These are phyloP conservation scores for Mycena filopes DNA, from an alignment of 768 basidiomycete genomes.

Conservation along the genomic window DNA sequence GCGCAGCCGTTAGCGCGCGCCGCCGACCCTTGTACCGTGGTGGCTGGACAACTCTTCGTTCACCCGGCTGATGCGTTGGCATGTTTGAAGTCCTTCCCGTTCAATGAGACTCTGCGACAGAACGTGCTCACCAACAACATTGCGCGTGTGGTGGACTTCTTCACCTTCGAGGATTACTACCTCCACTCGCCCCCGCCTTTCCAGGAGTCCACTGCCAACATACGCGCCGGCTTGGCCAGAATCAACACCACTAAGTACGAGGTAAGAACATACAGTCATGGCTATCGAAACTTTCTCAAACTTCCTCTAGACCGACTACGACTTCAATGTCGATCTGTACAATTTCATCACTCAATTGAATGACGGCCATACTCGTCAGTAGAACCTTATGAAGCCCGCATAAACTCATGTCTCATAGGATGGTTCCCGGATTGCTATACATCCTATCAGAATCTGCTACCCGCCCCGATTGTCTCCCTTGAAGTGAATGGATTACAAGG, in stretches of 20 bases:
- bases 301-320: conserved; percentile 65
- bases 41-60: conserved; percentile 48
- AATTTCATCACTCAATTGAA: conserved; percentile 66
- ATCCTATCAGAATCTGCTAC: conserved; percentile 63
- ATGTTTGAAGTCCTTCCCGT: conserved; percentile 67
- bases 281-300: conserved; percentile 4
- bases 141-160: conserved; percentile 62
- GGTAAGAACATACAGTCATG: conserved; percentile 43
- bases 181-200: conserved; percentile 62
- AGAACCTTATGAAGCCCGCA: not conserved
- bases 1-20: not conserved
- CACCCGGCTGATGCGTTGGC: conserved; percentile 65
- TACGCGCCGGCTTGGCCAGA: conserved; percentile 58
- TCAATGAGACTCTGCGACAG: conserved; percentile 65
- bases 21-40: conserved; percentile 15
- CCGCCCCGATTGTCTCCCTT: conserved; percentile 64
- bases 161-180: conserved; percentile 64
- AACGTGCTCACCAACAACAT: conserved; percentile 59
- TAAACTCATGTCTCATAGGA: conserved; percentile 46
- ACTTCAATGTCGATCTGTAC: conserved; percentile 69
- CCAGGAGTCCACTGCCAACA: conserved; percentile 65
- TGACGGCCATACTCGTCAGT: conserved; percentile 70
- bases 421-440: conserved; percentile 70
- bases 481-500: conserved; percentile 58
- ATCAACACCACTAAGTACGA: conserved; percentile 60